Evolutionary conservation across 805 yeast species (phyloP), one percentile per base, ranked within the genome.

Genomic region (Yamadazyma akitaensis): DNA sequence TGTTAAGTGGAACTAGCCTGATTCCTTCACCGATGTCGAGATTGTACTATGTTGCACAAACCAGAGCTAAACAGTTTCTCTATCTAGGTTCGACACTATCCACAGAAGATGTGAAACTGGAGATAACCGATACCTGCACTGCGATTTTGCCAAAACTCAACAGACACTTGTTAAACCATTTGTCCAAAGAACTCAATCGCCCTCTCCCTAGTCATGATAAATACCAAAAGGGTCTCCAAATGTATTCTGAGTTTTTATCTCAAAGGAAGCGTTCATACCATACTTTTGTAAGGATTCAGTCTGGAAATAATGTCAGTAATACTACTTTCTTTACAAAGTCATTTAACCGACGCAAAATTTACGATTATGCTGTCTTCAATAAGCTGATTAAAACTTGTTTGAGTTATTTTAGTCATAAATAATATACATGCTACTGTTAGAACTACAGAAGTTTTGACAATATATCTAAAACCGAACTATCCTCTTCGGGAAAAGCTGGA

Each of bases 1-100:
- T 59, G 18, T 26, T 55, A 7, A 35, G 30, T 1, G 46, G 49
- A 4, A 26, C 16, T 1, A 46, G 38, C 26, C 21, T 13, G 72
- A 30, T 41, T 16, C 46, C 49, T 10, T 25, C 47, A 8, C 32
- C 51, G 4, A 39, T 69, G 13, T 65, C 69, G 13, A 68, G 81
- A 40, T 59, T 79, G 11, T 63, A 79, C 14, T 85, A 84, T 57
- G 90, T 85, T 2, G 91, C 82, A 1, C 64, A 77, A 57, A 84
- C 91, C 0, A 70, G 92, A 50, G 86, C 91, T 0, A 72, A 68
- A 30, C 61, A 69, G 18, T 53, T 79, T 36, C 54, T 77, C 8
- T 79, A 78, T 47, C 44, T 64, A 2, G 68, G 70, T 5, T 42
- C 59, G 2, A 28, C 46, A 5, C 21, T 33, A 10, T 42, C 43